These are phyloP conservation scores for Aspergillus calidoustus DNA, from an alignment of 2,329 filamentous ascomycete genomes.

Conservation along the genomic window DNA sequence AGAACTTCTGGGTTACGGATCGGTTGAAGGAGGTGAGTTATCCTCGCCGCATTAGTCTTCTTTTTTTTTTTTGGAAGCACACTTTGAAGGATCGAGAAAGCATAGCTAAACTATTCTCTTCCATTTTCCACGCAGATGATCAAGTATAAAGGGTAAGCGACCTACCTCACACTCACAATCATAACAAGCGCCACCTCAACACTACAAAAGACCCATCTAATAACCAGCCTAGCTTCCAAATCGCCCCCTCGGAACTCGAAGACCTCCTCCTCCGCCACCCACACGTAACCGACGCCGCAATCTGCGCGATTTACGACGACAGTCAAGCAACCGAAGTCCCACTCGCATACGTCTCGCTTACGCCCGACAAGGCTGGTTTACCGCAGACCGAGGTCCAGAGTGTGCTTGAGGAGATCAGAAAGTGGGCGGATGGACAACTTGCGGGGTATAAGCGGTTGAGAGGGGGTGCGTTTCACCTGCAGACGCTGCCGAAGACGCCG, in stretches of 20 bases:
- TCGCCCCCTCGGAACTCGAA: constrained; percentile 22
- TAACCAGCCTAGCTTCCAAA: constrained; percentile 24
- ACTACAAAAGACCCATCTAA: too few relatives aligned
- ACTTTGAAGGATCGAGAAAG: too few relatives aligned
- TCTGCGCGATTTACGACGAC: constrained; percentile 28
- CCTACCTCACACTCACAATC: too few relatives aligned
- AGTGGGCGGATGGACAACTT: constrained; percentile 21
- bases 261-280: constrained; percentile 16
- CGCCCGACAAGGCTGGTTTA: constrained; percentile 4
- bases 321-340: constrained; percentile 28
- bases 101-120: too few relatives aligned
- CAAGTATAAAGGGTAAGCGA: constrained; percentile 27
- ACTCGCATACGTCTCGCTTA: constrained; percentile 25
- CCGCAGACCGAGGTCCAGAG: constrained; percentile 12
- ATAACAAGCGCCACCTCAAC: too few relatives aligned
- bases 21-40: constrained; percentile 27
- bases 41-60: too few relatives aligned
- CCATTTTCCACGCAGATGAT: constrained; percentile 18
- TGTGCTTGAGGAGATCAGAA: constrained; percentile 16
- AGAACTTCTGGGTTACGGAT: constrained; percentile 29
- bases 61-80: background rate
- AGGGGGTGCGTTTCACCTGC: constrained; percentile 27
- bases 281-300: constrained; percentile 26
- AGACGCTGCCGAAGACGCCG: constrained; percentile 24
- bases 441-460: constrained; percentile 29